These are phyloP conservation scores for Stenogyne calaminthoides DNA, from an alignment of 305 asterid species.

Conservation along the genomic window DNA sequence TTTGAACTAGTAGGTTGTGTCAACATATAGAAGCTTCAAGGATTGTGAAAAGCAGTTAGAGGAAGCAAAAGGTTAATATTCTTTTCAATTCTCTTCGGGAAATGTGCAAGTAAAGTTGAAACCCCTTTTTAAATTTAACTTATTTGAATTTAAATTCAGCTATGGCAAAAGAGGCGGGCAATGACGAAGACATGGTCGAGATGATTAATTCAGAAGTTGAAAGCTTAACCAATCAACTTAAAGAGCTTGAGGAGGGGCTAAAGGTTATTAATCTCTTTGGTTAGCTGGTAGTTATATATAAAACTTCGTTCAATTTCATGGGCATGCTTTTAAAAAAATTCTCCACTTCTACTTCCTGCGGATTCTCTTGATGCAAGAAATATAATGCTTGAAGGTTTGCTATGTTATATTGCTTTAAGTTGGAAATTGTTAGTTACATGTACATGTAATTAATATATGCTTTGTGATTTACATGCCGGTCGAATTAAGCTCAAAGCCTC, in stretches of 20 bases:
- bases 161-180: conserved; percentile 75
- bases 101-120: conserved; percentile 13
- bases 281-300: conserved; percentile 19
- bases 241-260: conserved; percentile 69
- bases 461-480: conserved; percentile 19
- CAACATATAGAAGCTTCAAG: conserved; percentile 65
- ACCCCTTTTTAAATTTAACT: conserved; percentile 10
- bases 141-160: conserved; percentile 43
- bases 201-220: conserved; percentile 88
- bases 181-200: conserved; percentile 84
- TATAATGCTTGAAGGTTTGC: conserved; percentile 93
- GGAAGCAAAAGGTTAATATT: conserved; percentile 75
- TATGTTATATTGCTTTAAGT: conserved; percentile 1
- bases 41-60: conserved; percentile 84
- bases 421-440: conserved; percentile 8
- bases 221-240: conserved; percentile 57
- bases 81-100: conserved; percentile 23
- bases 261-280: conserved; percentile 50
- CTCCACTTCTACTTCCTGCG: conserved; percentile 60
- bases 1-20: conserved; percentile 71
- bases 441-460: conserved; percentile 14
- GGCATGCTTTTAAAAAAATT: conserved; percentile 30
- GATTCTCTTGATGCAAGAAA: conserved; percentile 97
- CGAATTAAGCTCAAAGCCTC: conserved; percentile 2
- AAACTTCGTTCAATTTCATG: conserved; percentile 9